phyloP scores from a whole-genome alignment of 2,329 filamentous ascomycete genomes.

The Talaromyces sp. region DNA sequence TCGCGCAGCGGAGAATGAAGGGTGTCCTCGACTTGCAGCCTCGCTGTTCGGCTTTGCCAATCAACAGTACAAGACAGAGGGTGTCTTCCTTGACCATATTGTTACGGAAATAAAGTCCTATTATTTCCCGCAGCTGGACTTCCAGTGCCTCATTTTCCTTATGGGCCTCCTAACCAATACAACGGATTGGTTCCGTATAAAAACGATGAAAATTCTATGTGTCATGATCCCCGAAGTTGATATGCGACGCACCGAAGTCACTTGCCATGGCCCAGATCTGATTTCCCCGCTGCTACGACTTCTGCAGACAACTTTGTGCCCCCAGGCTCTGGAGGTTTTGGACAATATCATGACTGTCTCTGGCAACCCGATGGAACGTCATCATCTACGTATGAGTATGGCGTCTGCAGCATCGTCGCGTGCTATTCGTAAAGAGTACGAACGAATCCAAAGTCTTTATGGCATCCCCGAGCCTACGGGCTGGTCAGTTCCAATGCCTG shows the following conservation, averaged over 20 bases:
- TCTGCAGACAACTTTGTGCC: conserved; percentile 89
- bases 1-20: conserved; percentile 72
- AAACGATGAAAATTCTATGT: conserved; percentile 88
- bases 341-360: conserved; percentile 96
- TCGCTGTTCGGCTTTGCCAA: conserved; percentile 72
- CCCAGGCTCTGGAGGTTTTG: conserved; percentile 85
- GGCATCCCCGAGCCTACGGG: conserved; percentile 94
- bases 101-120: conserved; percentile 73
- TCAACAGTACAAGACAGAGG: conserved; percentile 65
- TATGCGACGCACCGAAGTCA: conserved; percentile 88
- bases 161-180: conserved; percentile 91
- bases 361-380: conserved; percentile 86
- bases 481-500: conserved; percentile 93
- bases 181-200: conserved; percentile 84
- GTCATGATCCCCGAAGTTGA: conserved; percentile 86
- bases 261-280: conserved; percentile 87
- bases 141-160: conserved; percentile 82
- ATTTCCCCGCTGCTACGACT: conserved; percentile 90
- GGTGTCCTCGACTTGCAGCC: conserved; percentile 66
- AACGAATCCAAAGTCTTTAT: conserved; percentile 89
- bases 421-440: conserved; percentile 88
- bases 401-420: conserved; percentile 78
- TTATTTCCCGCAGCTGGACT: conserved; percentile 82
- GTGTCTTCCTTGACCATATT: conserved; percentile 76
- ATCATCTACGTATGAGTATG: conserved; percentile 98